Conservation (phyloP, 2,329 filamentous ascomycete species). For the Aspergillus jensenii region DNA sequence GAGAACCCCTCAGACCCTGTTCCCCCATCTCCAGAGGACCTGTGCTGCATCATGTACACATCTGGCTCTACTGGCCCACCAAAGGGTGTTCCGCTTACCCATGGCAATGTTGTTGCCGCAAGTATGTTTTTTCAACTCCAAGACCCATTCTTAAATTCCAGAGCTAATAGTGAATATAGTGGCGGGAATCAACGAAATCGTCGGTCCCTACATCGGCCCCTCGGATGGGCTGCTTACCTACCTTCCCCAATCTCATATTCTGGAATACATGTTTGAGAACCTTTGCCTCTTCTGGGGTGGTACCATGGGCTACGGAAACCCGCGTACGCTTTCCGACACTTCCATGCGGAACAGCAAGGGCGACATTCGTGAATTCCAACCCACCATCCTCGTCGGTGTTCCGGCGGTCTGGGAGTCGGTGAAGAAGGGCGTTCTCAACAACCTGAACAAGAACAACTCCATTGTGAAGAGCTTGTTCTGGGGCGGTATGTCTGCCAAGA, state of each 20-base stretch:
- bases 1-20: slow-evolving; percentile 69
- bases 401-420: slow-evolving; percentile 97
- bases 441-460: slow-evolving; percentile 70
- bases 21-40: slow-evolving; percentile 70
- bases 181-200: slow-evolving; percentile 74
- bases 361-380: slow-evolving; percentile 88
- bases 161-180: slow-evolving; percentile 47
- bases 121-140: slow-evolving; percentile 50
- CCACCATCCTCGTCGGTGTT: slow-evolving; percentile 89
- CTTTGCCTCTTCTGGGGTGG: slow-evolving; percentile 84
- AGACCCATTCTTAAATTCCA: too few species aligned
- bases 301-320: slow-evolving; percentile 89
- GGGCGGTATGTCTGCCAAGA: slow-evolving; percentile 62
- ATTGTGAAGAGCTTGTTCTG: slow-evolving; percentile 77
- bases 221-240: slow-evolving; percentile 84
- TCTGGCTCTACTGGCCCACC: slow-evolving; percentile 87
- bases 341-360: slow-evolving; percentile 88
- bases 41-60: slow-evolving; percentile 80
- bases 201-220: slow-evolving; percentile 75
- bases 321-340: slow-evolving; percentile 80
- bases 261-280: slow-evolving; percentile 96
- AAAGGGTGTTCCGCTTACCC: slow-evolving; percentile 83
- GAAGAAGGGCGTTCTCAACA: slow-evolving; percentile 85
- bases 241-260: slow-evolving; percentile 89
- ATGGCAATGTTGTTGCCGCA: slow-evolving; percentile 76